Evolutionary conservation across 164 flowering plant species (phyloP).

Genomic region (Hamamelis virginiana): DNA sequence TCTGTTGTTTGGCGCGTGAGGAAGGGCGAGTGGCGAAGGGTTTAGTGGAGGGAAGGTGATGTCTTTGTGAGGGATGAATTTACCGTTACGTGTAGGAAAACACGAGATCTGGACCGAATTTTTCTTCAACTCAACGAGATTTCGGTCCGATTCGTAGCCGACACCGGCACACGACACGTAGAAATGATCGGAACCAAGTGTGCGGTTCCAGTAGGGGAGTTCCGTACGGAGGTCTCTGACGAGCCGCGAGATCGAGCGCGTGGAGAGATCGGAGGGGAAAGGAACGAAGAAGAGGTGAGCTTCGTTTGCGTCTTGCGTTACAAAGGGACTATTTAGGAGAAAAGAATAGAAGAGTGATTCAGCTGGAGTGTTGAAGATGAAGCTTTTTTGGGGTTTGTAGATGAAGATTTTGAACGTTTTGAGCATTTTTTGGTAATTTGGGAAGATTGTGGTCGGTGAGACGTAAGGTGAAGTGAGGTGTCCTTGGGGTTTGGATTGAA

Average conservation of each 20-base stretch:
- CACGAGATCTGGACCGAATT: slow-evolving; percentile 69
- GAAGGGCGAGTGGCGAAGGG: not conserved
- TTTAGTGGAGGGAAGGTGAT: slow-evolving; percentile 47
- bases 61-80: slow-evolving; percentile 79
- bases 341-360: slow-evolving; percentile 53
- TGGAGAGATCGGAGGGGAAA: slow-evolving; percentile 31
- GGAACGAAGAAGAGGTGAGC: slow-evolving; percentile 79
- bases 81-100: slow-evolving; percentile 42
- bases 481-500: slow-evolving; percentile 11
- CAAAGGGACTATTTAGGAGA: slow-evolving; percentile 49
- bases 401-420: slow-evolving; percentile 51
- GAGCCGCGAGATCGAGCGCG: slow-evolving; percentile 43
- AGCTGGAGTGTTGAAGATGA: slow-evolving; percentile 20
- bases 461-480: slow-evolving; percentile 40
- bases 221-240: slow-evolving; percentile 35
- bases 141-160: slow-evolving; percentile 54
- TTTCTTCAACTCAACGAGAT: slow-evolving; percentile 72
- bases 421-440: slow-evolving; percentile 64
- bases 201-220: slow-evolving; percentile 75
- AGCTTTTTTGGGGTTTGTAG: slow-evolving; percentile 30
- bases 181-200: slow-evolving; percentile 86
- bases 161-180: slow-evolving; percentile 52
- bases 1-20: slow-evolving; percentile 3
- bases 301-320: slow-evolving; percentile 51
- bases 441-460: slow-evolving; percentile 45